Base-by-base conservation (phyloP, 2,329 filamentous ascomycete species). In the Teratosphaeriaceae sp. region DNA sequence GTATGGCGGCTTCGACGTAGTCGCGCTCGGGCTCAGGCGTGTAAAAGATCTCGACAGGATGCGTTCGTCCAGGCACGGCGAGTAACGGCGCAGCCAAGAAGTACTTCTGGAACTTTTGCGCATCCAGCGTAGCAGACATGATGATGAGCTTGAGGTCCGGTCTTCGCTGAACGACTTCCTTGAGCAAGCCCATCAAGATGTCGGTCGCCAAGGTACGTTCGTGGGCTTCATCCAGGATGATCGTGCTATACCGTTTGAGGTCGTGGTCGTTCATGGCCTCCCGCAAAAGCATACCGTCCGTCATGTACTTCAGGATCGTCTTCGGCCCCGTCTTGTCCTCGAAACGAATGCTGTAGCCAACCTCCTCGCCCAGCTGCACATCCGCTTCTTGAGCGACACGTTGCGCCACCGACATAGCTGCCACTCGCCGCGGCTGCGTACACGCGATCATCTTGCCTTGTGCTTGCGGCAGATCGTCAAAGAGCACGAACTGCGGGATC, bases 51-150 rank as follows among this genome's bases (percentile, higher is more conserved):
- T 98, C 92, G 48, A 98, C 92, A 0, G 92, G 92, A 58, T 98
- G 98, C 0, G 92, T 98, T 59, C 92, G 78, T 45, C 92, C 92
- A 0, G 92, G 92, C 44, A 98, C 98, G 52, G 86, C 85, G 55
- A 97, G 98, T 58, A 98, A 92, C 0, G 92, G 94, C 0, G 94
- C 92, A 9, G 48, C 50, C 3, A 72, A 74, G 67, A 97, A 97
- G 64, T 97, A 97, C 43, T 79, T 70, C 51, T 80, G 80, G 63
- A 97, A 97, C 0, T 88, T 80, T 1, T 81, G 77, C 1, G 90
- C 88, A 64, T 98, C 89, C 2, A 97, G 78, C 1, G 90, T 98
- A 2, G 90, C 90, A 65, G 88, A 95, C 92, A 98, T 98, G 26
- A 98, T 73, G 11, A 98, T 81, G 30, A 97, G 76, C 63, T 90